Evolutionary conservation across 495 filamentous ascomycete genomes (phyloP), one percentile per base, ranked within the genome.

Genomic region (Sabuloglossum arenarium): DNA sequence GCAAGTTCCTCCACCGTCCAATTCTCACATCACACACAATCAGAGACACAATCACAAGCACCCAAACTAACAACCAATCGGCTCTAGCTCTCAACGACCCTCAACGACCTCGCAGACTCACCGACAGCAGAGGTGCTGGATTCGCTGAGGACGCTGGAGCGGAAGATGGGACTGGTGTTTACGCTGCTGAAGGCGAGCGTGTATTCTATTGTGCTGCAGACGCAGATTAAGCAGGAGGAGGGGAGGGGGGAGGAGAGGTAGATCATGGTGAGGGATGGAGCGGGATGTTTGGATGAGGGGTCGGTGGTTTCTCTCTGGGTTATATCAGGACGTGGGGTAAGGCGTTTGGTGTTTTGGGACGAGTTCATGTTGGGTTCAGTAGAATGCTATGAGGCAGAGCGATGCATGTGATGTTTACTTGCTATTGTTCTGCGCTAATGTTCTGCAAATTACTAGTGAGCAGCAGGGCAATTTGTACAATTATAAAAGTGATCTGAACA

Each of bases 161-260:
- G 91, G 60, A 95, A 97, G 75, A 95, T 88, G 25, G 85, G 85
- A 47, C 73, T 93, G 39, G 91, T 96, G 31, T 94, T 90, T 68
- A 98, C 91, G 58, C 65, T 96, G 65, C 74, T 98, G 64, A 97
- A 98, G 72, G 90, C 91, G 31, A 96, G 90, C 68, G 91, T 97
- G 52, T 97, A 97, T 68, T 91, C 84, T 66, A 96, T 98, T 73
- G 88, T 98, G 61, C 67, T 98, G 71, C 88, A 97, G 75, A 88
- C 96, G 73, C 84, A 96, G 77, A 91, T 93, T 56, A 79, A 75
- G 59, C 74, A 71, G 63, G 78, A 81, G 56, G 79, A 81, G 14
- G 49, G 37, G 37, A 6, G 45, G 24, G 1, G 11, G 31, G 49
- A 19, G 59, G 34, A 6, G 43, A 19, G 25, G 56, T 10, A 31